Evolutionary conservation across 169 alveolate species (phyloP).

Genomic region (Cryptosporidium viatorum): DNA sequence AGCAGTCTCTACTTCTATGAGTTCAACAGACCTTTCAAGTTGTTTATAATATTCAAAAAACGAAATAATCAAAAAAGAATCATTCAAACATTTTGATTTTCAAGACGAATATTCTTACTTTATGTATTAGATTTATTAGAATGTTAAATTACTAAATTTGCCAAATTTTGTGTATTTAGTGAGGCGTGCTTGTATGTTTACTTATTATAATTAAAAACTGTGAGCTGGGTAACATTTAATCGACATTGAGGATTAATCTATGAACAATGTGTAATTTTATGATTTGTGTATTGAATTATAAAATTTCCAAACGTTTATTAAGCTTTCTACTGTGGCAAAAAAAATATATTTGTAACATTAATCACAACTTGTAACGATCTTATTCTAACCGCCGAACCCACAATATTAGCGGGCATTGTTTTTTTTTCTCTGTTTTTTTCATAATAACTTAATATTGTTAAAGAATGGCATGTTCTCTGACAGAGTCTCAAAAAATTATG

Average conservation of each 20-base stretch:
- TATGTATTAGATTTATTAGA: too few relatives aligned
- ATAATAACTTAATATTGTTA: neutral
- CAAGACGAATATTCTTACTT: too few relatives aligned
- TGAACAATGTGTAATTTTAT: too few relatives aligned
- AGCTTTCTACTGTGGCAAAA: neutral
- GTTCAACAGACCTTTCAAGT: neutral
- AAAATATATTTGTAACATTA: too few relatives aligned
- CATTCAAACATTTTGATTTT: too few relatives aligned
- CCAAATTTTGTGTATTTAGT: neutral
- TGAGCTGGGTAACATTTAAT: too few relatives aligned
- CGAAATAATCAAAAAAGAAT: neutral
- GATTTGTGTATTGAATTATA: too few relatives aligned
- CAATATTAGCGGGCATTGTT: neutral
- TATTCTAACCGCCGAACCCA: neutral
- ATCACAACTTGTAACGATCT: neutral
- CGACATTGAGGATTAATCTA: too few relatives aligned
- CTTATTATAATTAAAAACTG: neutral
- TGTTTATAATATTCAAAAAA: neutral
- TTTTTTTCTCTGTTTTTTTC: neutral
- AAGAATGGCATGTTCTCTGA: constrained; percentile 15
- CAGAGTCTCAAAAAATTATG: neutral
- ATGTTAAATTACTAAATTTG: neutral
- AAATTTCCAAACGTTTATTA: neutral
- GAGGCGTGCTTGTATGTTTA: neutral
- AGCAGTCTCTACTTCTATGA: neutral